Percentiles rank a stretch among this genome's conserved stretches.
phyloP scores from a whole-genome alignment of 225 moss, liverwort and hornwort genomes.

The Straminergon stramineum region DNA sequence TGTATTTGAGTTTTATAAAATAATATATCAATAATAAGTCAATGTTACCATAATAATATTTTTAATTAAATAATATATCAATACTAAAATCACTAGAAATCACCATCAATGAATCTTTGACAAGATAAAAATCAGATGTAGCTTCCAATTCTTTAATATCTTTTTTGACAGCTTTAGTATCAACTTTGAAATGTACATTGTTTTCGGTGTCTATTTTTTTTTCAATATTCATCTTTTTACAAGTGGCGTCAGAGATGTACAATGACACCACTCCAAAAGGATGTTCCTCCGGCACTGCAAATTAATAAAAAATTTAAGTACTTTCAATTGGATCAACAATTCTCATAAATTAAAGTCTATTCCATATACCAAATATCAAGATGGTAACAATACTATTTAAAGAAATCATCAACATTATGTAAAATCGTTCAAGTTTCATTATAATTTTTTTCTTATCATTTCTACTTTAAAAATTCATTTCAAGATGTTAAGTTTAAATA shows the following conservation, averaged over 20 bases:
- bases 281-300: conserved; percentile 13
- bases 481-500: no score
- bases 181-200: conserved; percentile 17
- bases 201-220: conserved; percentile 16
- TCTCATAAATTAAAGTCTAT: background rate
- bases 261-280: conserved; percentile 35
- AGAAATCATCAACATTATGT: background rate
- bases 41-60: no score
- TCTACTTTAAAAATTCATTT: background rate
- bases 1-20: background rate
- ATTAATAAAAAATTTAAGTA: background rate
- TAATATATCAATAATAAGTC: no score
- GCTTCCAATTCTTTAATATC: conserved; percentile 46
- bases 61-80: no score
- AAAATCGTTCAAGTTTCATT: background rate
- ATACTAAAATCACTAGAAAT: background rate
- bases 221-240: conserved; percentile 16
- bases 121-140: conserved; percentile 49
- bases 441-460: background rate
- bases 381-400: background rate
- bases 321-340: background rate
- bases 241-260: conserved; percentile 18
- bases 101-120: conserved; percentile 72
- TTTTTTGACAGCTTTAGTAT: conserved; percentile 23
- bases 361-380: background rate